Base-by-base conservation (phyloP, 306 rosid genomes). In the Glycine soja region DNA sequence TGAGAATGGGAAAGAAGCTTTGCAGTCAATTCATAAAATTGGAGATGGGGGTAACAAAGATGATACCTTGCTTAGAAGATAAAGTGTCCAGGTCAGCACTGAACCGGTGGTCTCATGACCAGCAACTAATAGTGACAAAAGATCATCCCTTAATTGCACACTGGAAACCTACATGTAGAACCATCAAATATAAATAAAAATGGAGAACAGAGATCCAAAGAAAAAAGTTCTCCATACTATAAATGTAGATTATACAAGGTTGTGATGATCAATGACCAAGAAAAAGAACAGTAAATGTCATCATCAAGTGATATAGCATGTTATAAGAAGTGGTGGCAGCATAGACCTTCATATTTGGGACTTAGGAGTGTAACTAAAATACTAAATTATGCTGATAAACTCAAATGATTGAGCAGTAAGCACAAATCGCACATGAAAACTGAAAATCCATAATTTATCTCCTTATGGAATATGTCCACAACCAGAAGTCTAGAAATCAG, bases 31-130 rank as follows among this genome's bases (percentile, higher is more conserved):
- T 76, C 75, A 78, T 43, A 65, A 66, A 72, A 66, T 64, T 56
- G 46, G 18, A n/a, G 15, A 24, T 0, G 2, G 30, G 30, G 30
- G 30, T 52, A 34, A 16, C 36, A 12, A 46, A 67, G 67, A 52
- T 42, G 67, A 42, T 91, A 95, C 99, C 99, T 93, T 91, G 85
- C 97, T 93, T 75, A 95, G 94, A 86, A 95, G 99, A 91, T 91
- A 95, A 30, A 90, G 82, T 43, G 99, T 95, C 98, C 99, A 95
- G 18, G 99, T 93, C 88, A 95, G 82, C 19, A 95, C 97, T 9
- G 97, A 95, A 76, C 96, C 99, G 64, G 98, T 93, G 10, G 96
- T 95, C 87, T 95, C 98, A 46, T 93, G 99, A 68, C 99, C 99
- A 74, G 99, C 99, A 79, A 95, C 98, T 82, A 95, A 82, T 81